Evolutionary conservation across 225 moss, liverwort and hornwort genomes (phyloP).

Genomic region (Straminergon stramineum): DNA sequence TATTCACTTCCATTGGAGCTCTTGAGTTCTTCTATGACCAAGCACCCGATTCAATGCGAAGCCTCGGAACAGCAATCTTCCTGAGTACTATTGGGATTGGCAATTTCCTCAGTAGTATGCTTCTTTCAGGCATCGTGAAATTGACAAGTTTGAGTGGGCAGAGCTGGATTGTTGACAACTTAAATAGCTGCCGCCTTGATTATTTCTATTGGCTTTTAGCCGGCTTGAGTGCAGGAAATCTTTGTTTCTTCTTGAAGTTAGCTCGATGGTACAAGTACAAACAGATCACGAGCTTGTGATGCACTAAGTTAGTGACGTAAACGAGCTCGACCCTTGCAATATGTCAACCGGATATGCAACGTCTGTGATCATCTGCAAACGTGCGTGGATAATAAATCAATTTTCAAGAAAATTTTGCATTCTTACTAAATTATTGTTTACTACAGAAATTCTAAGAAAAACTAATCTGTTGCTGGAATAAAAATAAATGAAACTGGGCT

Average conservation of each 20-base stretch:
- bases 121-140: conserved; percentile 41
- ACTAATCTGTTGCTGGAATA: not conserved
- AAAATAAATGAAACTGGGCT: not conserved
- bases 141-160: conserved; percentile 14
- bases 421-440: too few species aligned
- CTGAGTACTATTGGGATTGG: conserved; percentile 58
- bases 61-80: conserved; percentile 49
- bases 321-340: not conserved
- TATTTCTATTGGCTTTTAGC: conserved; percentile 69
- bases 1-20: conserved; percentile 51
- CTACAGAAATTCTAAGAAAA: too few species aligned
- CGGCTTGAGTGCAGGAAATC: conserved; percentile 29
- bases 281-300: not conserved
- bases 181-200: conserved; percentile 56
- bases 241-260: conserved; percentile 28
- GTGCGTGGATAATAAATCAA: not conserved
- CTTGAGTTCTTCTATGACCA: conserved; percentile 81
- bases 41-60: conserved; percentile 60
- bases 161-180: conserved; percentile 65
- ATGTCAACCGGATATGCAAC: not conserved
- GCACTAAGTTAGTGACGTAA: not conserved
- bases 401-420: not conserved
- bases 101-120: conserved; percentile 53
- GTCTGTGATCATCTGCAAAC: not conserved
- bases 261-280: conserved; percentile 41